Evolutionary conservation across 768 basidiomycete genomes (phyloP).

Genomic region (Amanita thiersii): DNA sequence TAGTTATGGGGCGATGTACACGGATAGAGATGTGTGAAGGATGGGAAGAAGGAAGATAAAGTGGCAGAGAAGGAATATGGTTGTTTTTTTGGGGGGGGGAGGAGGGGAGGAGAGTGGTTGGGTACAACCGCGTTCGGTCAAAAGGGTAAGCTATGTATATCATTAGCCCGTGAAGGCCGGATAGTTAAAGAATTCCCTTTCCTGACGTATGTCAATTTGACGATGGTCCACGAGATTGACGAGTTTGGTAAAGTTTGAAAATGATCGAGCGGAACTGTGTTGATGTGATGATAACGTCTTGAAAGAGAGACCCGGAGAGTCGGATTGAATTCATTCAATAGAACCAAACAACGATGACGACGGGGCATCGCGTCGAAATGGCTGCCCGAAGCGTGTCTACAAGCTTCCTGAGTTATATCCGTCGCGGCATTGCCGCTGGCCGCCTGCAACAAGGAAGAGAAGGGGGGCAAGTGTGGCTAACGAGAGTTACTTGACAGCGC

Average conservation of each 20-base stretch:
- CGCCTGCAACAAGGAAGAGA: background rate
- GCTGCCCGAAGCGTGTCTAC: background rate
- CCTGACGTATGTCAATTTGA: constrained; percentile 4
- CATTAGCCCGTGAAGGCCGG: constrained; percentile 8
- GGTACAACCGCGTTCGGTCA: constrained; percentile 4
- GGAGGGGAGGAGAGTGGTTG: background rate
- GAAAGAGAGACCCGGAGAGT: constrained; percentile 6
- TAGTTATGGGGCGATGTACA: too few species aligned
- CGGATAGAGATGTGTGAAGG: too few species aligned
- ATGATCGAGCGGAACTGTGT: constrained; percentile 10
- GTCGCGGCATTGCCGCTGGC: constrained; percentile 7
- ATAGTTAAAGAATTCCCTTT: constrained; percentile 1
- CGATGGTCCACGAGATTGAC: constrained; percentile 3
- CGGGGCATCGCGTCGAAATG: constrained; percentile 8
- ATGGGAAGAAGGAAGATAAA: too few species aligned
- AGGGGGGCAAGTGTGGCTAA: background rate
- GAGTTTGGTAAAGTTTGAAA: constrained; percentile 3
- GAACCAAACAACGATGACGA: constrained; percentile 9
- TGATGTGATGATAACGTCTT: constrained; percentile 9
- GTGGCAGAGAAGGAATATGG: too few species aligned
- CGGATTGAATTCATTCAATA: constrained; percentile 8
- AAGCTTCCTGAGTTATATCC: constrained; percentile 7
- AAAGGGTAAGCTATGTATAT: background rate
- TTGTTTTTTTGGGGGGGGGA: too few species aligned
- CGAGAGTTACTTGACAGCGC: constrained; percentile 1